Percentiles rank a stretch among this genome's conserved stretches.
Conservation (phyloP, 495 filamentous ascomycete genomes). For the Acidomyces sp. region DNA sequence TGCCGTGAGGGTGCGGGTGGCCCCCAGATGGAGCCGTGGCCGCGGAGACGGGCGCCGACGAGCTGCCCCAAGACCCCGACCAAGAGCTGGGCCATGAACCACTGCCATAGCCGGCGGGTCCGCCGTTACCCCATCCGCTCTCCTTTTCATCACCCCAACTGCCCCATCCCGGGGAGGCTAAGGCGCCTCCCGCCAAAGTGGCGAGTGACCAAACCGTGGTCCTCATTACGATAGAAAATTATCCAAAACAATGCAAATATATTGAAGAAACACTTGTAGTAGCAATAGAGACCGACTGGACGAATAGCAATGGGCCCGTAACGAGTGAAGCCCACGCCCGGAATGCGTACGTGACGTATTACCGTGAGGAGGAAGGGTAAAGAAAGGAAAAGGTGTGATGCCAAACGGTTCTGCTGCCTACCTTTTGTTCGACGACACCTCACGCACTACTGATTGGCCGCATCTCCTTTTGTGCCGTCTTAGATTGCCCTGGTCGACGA, state of each 20-base stretch:
- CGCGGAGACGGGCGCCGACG: no score
- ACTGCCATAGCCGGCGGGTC: background rate
- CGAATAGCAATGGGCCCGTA: constrained; percentile 6
- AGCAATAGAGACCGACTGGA: constrained; percentile 6
- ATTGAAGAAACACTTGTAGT: background rate
- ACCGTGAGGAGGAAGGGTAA: background rate
- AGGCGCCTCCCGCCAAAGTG: constrained; percentile 7
- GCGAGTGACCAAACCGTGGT: constrained; percentile 11
- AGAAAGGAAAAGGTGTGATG: background rate
- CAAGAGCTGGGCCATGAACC: no score
- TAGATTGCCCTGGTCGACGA: no score
- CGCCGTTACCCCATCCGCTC: background rate
- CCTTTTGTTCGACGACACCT: no score
- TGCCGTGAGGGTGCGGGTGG: no score
- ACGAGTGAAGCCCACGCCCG: constrained; percentile 12
- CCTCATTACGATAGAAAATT: constrained; percentile 7
- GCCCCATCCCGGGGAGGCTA: no score
- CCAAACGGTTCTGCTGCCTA: background rate
- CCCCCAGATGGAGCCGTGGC: no score
- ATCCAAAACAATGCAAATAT: constrained; percentile 1
- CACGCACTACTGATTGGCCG: no score
- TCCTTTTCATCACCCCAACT: background rate
- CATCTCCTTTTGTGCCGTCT: no score
- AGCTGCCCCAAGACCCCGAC: no score
- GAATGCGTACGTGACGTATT: background rate